Base-by-base conservation (phyloP, 1,139 yeast species). In the Zygoascus hellenicus region DNA sequence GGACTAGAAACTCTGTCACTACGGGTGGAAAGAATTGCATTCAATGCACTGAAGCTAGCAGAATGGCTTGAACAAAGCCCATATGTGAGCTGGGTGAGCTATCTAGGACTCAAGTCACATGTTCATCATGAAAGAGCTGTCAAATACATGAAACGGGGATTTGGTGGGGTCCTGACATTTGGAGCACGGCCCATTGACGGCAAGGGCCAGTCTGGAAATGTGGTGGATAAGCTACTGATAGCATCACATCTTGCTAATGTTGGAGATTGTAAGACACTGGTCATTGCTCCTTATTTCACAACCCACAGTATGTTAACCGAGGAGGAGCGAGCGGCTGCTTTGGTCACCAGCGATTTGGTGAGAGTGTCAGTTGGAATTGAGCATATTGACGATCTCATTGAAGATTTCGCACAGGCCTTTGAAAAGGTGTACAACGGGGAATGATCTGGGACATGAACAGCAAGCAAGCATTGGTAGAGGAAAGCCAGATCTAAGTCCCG, bases 1-100 rank as follows among this genome's bases (percentile, higher is more conserved):
- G 98, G 98, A 63, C 77, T 90, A 56, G 97, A 92, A 71, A 90
- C 97, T 19, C 75, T 92, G 61, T 87, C 96, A n/a, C 75, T 92
- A 61, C 83, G 98, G 69, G 92, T 86, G 48, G 96, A 90, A 66
- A 82, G 97, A 75, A 96, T 89, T 63, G 86, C 84, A 51, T 69
- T 76, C 54, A 92, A 92, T 65, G 85, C 97, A n/a, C 71, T 84
- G 57, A 78, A 79, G 59, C 76, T 92, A 54, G 96, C 97, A 30
- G 66, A 78, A 65, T 82, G 77, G 72, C 76, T 92, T 59, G 94
- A 87, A 65, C 70, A 72, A 50, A 76, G 83, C 46, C 81, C 81
- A 46, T 70, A 86, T 61, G 96, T 90, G 41, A 67, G 79, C 17
- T 84, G 94, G 86, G 97, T 92, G 22, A 83, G 92, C 7, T 92